Evolutionary conservation across 768 basidiomycete genomes (phyloP).

Genomic region (Cystobasidium onofrii): DNA sequence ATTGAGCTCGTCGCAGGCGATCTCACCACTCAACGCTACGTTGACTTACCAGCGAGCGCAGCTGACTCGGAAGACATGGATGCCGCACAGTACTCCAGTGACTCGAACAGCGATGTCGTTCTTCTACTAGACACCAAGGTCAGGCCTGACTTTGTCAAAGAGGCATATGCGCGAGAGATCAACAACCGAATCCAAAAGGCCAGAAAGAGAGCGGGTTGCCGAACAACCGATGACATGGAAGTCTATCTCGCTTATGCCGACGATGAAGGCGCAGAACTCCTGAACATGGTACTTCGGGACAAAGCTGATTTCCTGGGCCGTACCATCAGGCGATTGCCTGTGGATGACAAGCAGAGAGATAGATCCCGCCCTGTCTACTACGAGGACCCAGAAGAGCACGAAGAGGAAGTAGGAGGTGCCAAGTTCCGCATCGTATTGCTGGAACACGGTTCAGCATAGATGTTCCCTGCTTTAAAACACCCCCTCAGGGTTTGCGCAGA

Average conservation of each 20-base stretch:
- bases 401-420: slow-evolving; percentile 21
- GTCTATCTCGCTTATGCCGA: slow-evolving; percentile 75
- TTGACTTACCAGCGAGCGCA: slow-evolving; percentile 62
- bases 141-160: slow-evolving; percentile 73
- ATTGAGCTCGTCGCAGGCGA: slow-evolving; percentile 87
- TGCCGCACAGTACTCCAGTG: slow-evolving; percentile 62
- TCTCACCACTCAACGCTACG: slow-evolving; percentile 78
- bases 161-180: slow-evolving; percentile 82
- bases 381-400: slow-evolving; percentile 24
- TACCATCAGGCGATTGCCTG: slow-evolving; percentile 39
- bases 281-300: slow-evolving; percentile 58
- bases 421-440: slow-evolving; percentile 18
- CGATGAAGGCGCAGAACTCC: slow-evolving; percentile 62
- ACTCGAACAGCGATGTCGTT: slow-evolving; percentile 87
- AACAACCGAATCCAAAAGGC: slow-evolving; percentile 89
- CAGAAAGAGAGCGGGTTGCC: slow-evolving; percentile 88
- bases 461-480: not conserved
- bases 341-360: slow-evolving; percentile 33
- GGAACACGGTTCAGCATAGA: not conserved
- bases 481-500: no score
- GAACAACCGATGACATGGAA: slow-evolving; percentile 86
- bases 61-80: slow-evolving; percentile 45
- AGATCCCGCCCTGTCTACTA: slow-evolving; percentile 15
- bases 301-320: slow-evolving; percentile 35
- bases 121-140: slow-evolving; percentile 81